phyloP scores from a whole-genome alignment of 2,329 filamentous ascomycete genomes.

The Aspergillus glaucus region DNA sequence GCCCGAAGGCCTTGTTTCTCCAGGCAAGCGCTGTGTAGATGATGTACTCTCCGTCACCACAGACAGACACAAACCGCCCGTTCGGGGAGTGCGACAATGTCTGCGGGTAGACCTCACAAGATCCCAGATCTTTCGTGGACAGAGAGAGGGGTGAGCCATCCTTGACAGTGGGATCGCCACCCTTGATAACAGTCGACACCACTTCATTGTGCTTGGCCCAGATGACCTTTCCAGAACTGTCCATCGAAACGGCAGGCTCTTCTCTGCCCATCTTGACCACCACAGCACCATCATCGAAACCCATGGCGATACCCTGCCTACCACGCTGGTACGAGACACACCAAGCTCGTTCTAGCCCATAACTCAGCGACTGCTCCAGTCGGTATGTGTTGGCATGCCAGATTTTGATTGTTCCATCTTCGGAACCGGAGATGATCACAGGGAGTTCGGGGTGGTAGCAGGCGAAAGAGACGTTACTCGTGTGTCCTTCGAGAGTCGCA shows the following conservation, averaged over 20 bases:
- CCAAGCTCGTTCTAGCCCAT: constrained; percentile 93
- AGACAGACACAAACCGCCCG: constrained; percentile 80
- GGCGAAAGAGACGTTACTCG: constrained; percentile 95
- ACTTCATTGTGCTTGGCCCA: constrained; percentile 96
- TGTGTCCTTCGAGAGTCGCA: constrained; percentile 92
- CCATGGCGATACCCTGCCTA: constrained; percentile 88
- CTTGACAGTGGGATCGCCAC: constrained; percentile 74
- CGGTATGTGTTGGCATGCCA: constrained; percentile 98
- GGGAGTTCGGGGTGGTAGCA: constrained; percentile 96
- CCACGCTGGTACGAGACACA: constrained; percentile 94
- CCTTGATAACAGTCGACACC: constrained; percentile 90
- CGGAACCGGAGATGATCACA: constrained; percentile 94
- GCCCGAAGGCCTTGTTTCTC: constrained; percentile 96
- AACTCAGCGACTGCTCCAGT: constrained; percentile 91
- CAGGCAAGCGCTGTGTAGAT: constrained; percentile 96
- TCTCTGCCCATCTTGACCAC: constrained; percentile 97
- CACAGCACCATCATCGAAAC: constrained; percentile 95
- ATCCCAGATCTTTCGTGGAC: constrained; percentile 88
- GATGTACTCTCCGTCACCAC: constrained; percentile 96
- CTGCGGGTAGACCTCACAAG: constrained; percentile 94
- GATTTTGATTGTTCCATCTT: constrained; percentile 95
- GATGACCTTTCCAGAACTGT: constrained; percentile 88
- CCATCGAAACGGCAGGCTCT: constrained; percentile 97
- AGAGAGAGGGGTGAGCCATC: constrained; percentile 82
- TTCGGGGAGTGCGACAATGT: constrained; percentile 95